These are phyloP conservation scores for Daldinia vernicosa DNA, from an alignment of 495 filamentous ascomycete species.

Conservation along the genomic window DNA sequence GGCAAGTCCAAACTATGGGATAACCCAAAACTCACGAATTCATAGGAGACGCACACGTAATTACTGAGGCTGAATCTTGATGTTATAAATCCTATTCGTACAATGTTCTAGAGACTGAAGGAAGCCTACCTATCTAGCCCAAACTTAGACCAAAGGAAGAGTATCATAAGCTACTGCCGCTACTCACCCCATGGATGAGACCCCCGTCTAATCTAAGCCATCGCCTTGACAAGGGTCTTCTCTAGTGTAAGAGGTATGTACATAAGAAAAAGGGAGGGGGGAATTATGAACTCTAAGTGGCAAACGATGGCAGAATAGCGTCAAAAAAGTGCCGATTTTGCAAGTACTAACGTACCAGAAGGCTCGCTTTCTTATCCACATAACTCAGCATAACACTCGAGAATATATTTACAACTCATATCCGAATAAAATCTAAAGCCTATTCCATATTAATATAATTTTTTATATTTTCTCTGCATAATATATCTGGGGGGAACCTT, in stretches of 20 bases:
- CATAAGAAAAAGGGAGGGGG: slow-evolving; percentile 4
- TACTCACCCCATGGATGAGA: not conserved
- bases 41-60: not conserved
- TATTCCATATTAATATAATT: too few species aligned
- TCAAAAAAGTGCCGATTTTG: too few species aligned
- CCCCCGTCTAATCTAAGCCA: not conserved
- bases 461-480: too few species aligned
- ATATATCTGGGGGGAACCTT: too few species aligned
- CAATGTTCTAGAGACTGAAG: not conserved
- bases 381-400: too few species aligned
- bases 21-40: slow-evolving; percentile 4
- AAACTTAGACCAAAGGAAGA: slow-evolving; percentile 10
- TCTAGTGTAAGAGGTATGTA: too few species aligned
- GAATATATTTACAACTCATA: too few species aligned
- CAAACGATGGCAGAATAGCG: too few species aligned
- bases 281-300: slow-evolving; percentile 12
- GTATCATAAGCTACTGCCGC: not conserved
- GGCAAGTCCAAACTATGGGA: slow-evolving; percentile 18
- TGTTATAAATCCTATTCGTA: not conserved
- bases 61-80: slow-evolving; percentile 9
- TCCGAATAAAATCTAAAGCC: too few species aligned
- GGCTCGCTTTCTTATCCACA: too few species aligned
- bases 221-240: not conserved
- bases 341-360: too few species aligned
- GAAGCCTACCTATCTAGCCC: not conserved